Evolutionary conservation across 768 basidiomycete species (phyloP), one percentile per base, ranked within the genome.

Genomic region (Xerocomellus chrysenteron): DNA sequence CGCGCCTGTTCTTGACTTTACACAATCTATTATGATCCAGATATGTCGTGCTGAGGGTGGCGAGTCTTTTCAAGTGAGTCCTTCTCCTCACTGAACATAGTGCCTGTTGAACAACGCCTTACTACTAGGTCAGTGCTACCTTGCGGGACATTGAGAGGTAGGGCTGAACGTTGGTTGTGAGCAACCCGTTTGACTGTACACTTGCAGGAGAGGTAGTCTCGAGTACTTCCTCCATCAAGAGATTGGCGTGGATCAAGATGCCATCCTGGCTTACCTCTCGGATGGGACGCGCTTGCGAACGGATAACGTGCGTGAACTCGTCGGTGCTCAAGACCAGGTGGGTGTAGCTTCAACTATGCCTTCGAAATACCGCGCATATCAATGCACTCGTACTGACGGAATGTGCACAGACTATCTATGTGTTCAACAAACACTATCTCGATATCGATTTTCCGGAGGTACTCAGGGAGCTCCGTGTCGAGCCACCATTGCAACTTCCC

Each of bases 341-440:
- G 49, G 79, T 36, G 6, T 42, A 10, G 13, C n/a, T 19, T 40
- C 41, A n/a, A 8, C 42, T 26, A 45, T 37, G 11, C 37, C 5
- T 30, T 7, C 33, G 2, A 26, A 26, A 26, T 30, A 9, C 41
- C 37, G 35, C 30, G 11, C 24, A 9, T 33, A 13, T 11, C 35
- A 9, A 21, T 33, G 14, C 36, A 30, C n/a, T 45, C 13, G 47
- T 55, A 16, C 47, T 64, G 45, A 53, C 51, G 76, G 14, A 21
- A n/a, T 3, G 26, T 39, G 21, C 16, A 41, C 26, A 83, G 91
- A 79, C 83, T 8, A 87, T 94, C 57, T 93, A 83, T 64, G 88
- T 93, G 6, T 94, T 90, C 74, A 93, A 92, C 73, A 91, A 90
- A 65, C 76, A 82, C 64, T 89, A 88, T 64, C 79, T 94, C 37